phyloP scores from a whole-genome alignment of 1,139 yeast species.

The Suhomyces maxii region DNA sequence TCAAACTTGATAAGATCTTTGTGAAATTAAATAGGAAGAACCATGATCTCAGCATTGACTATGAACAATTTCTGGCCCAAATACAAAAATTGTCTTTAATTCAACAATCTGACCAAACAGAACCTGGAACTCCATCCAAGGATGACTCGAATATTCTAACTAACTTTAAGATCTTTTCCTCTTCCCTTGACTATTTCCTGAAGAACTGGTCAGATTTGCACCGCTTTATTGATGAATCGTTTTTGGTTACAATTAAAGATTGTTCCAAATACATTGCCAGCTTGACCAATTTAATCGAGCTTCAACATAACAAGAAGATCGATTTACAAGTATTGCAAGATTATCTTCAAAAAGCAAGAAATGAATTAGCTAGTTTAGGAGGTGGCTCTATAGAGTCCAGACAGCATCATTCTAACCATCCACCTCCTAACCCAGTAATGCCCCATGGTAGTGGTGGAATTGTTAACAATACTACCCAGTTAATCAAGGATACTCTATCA shows the following conservation, averaged over 20 bases:
- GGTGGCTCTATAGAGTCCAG: conserved; percentile 39
- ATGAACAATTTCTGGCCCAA: conserved; percentile 69
- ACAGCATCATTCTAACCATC: conserved; percentile 11
- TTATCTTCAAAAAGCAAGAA: conserved; percentile 67
- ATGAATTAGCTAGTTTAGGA: conserved; percentile 62
- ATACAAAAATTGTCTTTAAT: conserved; percentile 66
- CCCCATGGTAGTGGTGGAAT: conserved; percentile 30
- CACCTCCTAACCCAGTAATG: conserved; percentile 39
- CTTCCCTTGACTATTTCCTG: conserved; percentile 51
- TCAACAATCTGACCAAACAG: conserved; percentile 22
- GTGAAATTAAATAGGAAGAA: conserved; percentile 71
- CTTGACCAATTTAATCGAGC: conserved; percentile 71
- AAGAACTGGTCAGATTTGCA: conserved; percentile 44
- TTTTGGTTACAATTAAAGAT: conserved; percentile 79
- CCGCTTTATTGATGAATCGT: conserved; percentile 75
- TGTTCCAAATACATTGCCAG: conserved; percentile 82
- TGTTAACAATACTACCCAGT: conserved; percentile 46
- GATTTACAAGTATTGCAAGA: conserved; percentile 87
- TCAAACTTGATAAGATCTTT: conserved; percentile 76
- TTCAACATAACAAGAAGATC: conserved; percentile 87
- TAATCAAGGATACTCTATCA: conserved; percentile 47
- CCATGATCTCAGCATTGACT: conserved; percentile 70
- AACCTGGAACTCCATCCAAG: conserved; percentile 12
- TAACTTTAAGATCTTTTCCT: conserved; percentile 43
- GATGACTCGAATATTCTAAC: conserved; percentile 20